A percentile compares a stretch with the other conserved stretches of the same genome.
Conservation (phyloP, 2,329 filamentous ascomycete genomes). For the Calonectria crousiana region DNA sequence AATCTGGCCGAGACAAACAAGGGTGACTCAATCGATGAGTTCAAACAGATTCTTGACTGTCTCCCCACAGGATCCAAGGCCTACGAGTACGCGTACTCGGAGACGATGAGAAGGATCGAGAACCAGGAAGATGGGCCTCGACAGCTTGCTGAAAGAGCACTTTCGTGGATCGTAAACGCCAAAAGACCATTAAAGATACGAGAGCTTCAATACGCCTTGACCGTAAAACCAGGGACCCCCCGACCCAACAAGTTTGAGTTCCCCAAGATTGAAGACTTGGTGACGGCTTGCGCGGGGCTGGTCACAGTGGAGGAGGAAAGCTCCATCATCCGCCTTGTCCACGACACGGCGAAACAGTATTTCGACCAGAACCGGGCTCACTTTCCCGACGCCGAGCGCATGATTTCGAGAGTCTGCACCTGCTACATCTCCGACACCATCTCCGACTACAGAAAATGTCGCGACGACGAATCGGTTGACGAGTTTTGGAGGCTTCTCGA, state of each 20-base stretch:
- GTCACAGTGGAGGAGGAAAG: conserved; percentile 55
- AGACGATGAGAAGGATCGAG: conserved; percentile 38
- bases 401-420: not conserved
- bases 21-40: not conserved
- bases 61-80: not conserved
- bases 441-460: not conserved
- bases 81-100: not conserved
- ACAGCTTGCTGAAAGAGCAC: conserved; percentile 50
- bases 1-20: not conserved
- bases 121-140: conserved; percentile 45
- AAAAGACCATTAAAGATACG: conserved; percentile 45
- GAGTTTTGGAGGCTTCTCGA: not conserved
- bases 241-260: conserved; percentile 51
- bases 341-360: conserved; percentile 59
- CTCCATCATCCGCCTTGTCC: conserved; percentile 53
- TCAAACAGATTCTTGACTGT: not conserved
- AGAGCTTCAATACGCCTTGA: conserved; percentile 57
- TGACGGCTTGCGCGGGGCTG: conserved; percentile 55
- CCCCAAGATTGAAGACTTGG: conserved; percentile 45
- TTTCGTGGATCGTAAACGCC: conserved; percentile 55
- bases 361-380: conserved; percentile 45
- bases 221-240: conserved; percentile 41
- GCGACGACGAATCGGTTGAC: not conserved
- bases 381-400: conserved; percentile 38
- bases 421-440: not conserved